Percentiles rank a stretch among this genome's conserved stretches.
Evolutionary conservation across 495 filamentous ascomycete genomes (phyloP).

Genomic region (Aspergillus sparsus): DNA sequence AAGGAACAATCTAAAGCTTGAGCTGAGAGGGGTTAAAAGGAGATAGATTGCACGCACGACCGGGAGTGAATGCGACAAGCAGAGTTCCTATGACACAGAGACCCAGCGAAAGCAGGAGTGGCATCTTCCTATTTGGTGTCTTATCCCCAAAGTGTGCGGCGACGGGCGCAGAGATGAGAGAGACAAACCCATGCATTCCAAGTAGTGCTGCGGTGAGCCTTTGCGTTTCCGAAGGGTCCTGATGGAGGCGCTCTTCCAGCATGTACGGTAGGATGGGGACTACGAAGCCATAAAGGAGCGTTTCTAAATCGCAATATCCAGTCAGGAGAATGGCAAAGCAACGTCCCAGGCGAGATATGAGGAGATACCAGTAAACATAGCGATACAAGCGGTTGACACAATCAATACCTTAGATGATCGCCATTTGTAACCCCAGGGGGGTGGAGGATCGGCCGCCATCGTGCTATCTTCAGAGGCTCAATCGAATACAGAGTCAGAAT

Average conservation of each 20-base stretch:
- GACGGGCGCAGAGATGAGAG: slow-evolving; percentile 27
- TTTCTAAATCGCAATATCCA: slow-evolving; percentile 17
- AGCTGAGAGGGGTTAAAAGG: not conserved
- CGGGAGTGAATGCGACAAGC: slow-evolving; percentile 18
- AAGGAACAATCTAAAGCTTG: not conserved
- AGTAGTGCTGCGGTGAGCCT: slow-evolving; percentile 28
- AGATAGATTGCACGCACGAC: slow-evolving; percentile 12
- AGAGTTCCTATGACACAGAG: slow-evolving; percentile 21
- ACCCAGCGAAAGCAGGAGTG: slow-evolving; percentile 21
- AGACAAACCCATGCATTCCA: slow-evolving; percentile 24
- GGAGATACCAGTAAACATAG: not conserved
- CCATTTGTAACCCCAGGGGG: not conserved
- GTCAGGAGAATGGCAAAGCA: not conserved
- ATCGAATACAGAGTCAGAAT: no score
- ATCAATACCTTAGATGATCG: not conserved
- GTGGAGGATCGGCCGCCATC: not conserved
- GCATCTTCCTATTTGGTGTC: slow-evolving; percentile 13
- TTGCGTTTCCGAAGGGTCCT: slow-evolving; percentile 27
- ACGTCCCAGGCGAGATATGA: not conserved
- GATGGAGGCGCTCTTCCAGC: slow-evolving; percentile 29
- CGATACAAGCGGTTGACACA: not conserved
- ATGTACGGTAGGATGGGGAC: slow-evolving; percentile 33
- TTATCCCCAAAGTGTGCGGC: slow-evolving; percentile 29
- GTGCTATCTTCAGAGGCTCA: no score
- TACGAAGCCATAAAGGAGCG: slow-evolving; percentile 33